Conservation (phyloP, 495 filamentous ascomycete genomes). For the Daldinia caldariorum region DNA sequence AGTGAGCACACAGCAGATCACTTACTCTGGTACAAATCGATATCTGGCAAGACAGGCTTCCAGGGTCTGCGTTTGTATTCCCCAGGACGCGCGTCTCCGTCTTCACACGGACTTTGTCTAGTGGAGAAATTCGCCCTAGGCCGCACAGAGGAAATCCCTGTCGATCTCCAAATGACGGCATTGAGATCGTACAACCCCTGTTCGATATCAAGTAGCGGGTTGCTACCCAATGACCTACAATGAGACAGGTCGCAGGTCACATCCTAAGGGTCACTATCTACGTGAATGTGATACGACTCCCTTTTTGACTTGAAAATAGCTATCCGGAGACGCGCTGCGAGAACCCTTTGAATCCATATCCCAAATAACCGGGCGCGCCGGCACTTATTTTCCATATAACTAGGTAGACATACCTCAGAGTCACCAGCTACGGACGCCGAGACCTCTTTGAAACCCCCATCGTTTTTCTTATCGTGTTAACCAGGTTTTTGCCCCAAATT, state of each 20-base stretch:
- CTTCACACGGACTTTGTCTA: constrained; percentile 33
- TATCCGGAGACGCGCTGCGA: constrained; percentile 17
- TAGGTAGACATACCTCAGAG: constrained; percentile 7
- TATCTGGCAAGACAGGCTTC: constrained; percentile 12
- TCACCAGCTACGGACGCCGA: constrained; percentile 9
- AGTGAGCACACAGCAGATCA: constrained; percentile 10
- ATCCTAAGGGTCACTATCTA: constrained; percentile 6
- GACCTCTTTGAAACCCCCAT: constrained; percentile 21
- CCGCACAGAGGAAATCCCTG: constrained; percentile 31
- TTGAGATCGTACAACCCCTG: constrained; percentile 39
- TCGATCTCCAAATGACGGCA: constrained; percentile 44
- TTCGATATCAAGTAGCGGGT: constrained; percentile 33
- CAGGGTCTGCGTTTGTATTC: constrained; percentile 28
- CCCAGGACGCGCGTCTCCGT: constrained; percentile 43
- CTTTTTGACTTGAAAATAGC: not conserved
- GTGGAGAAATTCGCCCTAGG: constrained; percentile 30
- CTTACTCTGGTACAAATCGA: constrained; percentile 10
- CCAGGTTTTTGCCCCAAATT: constrained; percentile 21
- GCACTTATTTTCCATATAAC: constrained; percentile 12
- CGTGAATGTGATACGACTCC: constrained; percentile 14
- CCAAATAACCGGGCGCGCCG: constrained; percentile 25
- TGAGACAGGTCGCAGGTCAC: constrained; percentile 4
- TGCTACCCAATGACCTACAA: constrained; percentile 23
- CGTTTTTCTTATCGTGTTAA: constrained; percentile 28
- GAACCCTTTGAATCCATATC: constrained; percentile 15